These are phyloP conservation scores for Myochromella boudieri DNA, from an alignment of 768 basidiomycete genomes.

Conservation along the genomic window DNA sequence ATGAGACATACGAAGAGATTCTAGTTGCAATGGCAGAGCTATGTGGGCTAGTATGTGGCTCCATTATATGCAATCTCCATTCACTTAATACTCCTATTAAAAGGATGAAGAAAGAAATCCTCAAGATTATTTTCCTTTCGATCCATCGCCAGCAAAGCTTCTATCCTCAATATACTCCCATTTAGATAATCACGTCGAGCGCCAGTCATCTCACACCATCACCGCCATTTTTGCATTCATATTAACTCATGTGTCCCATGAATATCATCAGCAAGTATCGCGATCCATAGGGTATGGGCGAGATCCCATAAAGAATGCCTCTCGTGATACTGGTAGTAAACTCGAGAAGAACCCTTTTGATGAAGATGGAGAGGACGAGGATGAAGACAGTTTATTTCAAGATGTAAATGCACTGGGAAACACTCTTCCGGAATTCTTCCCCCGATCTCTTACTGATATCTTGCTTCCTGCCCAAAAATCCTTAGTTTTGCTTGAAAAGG, in stretches of 20 bases:
- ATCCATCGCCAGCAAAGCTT: conserved; percentile 46
- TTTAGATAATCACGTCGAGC: conserved; percentile 52
- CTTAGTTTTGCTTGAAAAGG: conserved; percentile 59
- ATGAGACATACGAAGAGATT: conserved; percentile 47
- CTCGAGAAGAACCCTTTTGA: conserved; percentile 31
- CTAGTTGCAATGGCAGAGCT: conserved; percentile 54
- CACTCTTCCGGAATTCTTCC: conserved; percentile 66
- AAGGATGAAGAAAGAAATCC: conserved; percentile 35
- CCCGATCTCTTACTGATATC: conserved; percentile 44
- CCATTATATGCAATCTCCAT: no score
- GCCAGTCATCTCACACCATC: conserved; percentile 46
- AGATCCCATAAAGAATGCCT: conserved; percentile 24
- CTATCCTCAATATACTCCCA: conserved; percentile 63
- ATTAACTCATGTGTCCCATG: conserved; percentile 60
- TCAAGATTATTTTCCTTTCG: conserved; percentile 40
- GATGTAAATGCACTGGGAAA: conserved; percentile 35
- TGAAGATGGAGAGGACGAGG: conserved; percentile 38
- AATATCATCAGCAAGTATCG: conserved; percentile 60
- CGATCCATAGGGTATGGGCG: conserved; percentile 56
- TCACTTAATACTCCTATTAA: background rate
- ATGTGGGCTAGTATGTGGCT: conserved; percentile 59
- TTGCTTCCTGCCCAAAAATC: conserved; percentile 71
- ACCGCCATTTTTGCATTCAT: conserved; percentile 64
- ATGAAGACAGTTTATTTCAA: conserved; percentile 39
- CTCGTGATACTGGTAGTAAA: conserved; percentile 23